Evolutionary conservation across 495 filamentous ascomycete species (phyloP), one percentile per base, ranked within the genome.

Genomic region (Aspergillus kassunensis): DNA sequence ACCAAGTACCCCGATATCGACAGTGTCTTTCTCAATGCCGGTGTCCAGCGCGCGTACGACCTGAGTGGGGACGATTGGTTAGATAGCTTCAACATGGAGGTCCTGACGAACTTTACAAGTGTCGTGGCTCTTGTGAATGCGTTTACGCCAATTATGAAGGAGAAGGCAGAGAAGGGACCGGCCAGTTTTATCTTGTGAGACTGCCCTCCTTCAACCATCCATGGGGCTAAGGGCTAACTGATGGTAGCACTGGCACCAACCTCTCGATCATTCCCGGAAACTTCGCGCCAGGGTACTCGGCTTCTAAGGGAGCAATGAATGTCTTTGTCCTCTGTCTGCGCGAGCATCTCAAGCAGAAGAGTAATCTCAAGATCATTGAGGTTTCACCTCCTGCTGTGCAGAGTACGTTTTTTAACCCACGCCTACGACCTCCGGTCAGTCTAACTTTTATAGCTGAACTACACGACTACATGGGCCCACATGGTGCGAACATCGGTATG

Each of bases 341-440:
- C 0, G 73, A 80, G 33, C 82, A 88, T 65, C 65, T 90, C 0
- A 61, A 63, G 35, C 58, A 67, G 0, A 69, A 69, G 0, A 71
- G 70, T 11, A 66, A 73, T 36, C 65, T 87, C 19, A 75, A 75
- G 33, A 73, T 89, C 3, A 67, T 88, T 24, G 86, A 90, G 66
- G 62, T 88, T 12, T 71, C 84, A 37, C 85, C 85, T 6, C 85
- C 86, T 4, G 75, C 81, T 3, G 84, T 89, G 21, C 81, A 85
- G 69, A 89, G 65, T 69, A 52, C 46, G 63, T 64, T 27, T 30
- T 12, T 23, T 13, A 6, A 4, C 18, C 11, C 36, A 19, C 27
- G 0, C 21, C 16, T 31, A 8, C 18, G 30, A 12, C 24, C 23
- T 13, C 3, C 31, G 12, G 23, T 20, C 13, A 30, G 30, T 13